phyloP scores from a whole-genome alignment of 257 asterid species.

The Solanum chiquidenum region DNA sequence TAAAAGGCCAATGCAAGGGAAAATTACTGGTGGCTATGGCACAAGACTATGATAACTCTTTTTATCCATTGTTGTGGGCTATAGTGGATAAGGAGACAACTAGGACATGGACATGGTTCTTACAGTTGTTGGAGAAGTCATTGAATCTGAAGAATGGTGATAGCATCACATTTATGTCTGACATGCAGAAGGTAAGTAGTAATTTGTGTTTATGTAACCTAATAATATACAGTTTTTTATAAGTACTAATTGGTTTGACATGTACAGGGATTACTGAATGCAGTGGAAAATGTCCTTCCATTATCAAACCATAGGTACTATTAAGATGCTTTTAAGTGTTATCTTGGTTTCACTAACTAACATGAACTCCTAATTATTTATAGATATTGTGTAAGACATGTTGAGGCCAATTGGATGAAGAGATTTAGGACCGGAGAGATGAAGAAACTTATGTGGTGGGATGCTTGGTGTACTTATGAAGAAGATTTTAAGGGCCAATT shows the following conservation, averaged over 20 bases:
- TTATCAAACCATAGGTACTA: neutral
- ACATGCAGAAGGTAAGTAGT: neutral
- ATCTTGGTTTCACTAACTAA: neutral
- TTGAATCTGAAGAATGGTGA: neutral
- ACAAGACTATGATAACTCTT: too few relatives aligned
- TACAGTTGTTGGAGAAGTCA: neutral
- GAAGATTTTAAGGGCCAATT: neutral
- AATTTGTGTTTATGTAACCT: neutral
- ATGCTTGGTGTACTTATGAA: neutral
- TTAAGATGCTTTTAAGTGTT: neutral
- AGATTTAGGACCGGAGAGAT: neutral
- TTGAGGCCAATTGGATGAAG: neutral
- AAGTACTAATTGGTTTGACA: neutral
- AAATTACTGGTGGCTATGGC: too few relatives aligned
- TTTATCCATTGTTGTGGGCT: too few relatives aligned
- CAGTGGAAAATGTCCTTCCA: neutral
- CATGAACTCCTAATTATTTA: neutral
- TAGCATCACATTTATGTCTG: neutral
- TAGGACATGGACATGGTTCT: neutral
- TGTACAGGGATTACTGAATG: neutral
- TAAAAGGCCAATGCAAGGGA: neutral
- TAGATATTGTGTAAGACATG: neutral
- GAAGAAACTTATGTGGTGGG: neutral
- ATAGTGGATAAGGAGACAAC: too few relatives aligned
- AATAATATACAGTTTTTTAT: neutral